Base-by-base conservation (phyloP, 495 filamentous ascomycete genomes). In the Tuber magnatum region DNA sequence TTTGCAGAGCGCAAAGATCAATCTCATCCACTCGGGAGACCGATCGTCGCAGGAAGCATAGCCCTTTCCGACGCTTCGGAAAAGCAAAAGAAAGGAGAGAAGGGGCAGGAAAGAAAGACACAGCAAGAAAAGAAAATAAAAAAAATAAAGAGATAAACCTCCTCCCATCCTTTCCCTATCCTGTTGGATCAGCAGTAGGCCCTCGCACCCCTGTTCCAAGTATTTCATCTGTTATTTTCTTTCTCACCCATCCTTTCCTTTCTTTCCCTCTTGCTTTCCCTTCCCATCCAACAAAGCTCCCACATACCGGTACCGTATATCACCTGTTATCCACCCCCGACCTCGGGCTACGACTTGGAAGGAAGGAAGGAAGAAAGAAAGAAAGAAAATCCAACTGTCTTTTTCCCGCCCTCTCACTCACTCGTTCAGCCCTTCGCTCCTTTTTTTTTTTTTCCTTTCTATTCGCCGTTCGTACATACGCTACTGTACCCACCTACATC, bases 321-420 rank as follows among this genome's bases (percentile, higher is more conserved):
- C 56, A 65, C 56, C 56, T 18, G 56, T 65, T 35, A 35, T 35
- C 14, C 56, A 65, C 28, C 56, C 56, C 28, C 41, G 61, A 61
- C 42, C 72, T 24, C 44, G 40, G 39, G 38, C 70, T 39, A 35
- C 28, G 28, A 61, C 48, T 75, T 77, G 42, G 69, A 69, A 72
- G 48, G 43, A 77, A 61, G 56, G 51, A 73, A 73, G 46, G 28
- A 43, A 43, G 44, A 70, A 73, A 75, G n/a, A n/a, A n/a, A n/a
- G n/a, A n/a, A n/a, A n/a, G n/a, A 73, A 14, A 73, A 28, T 7
- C 35, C 41, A 74, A 65, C 70, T 42, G 42, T 75, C 68, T 70
- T 78, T 65, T 65, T 20, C n/a, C n/a, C n/a, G 7, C 43, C 46
- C 9, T n/a, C 51, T 28, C 51, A 56, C 28, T 65, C 56, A 35